A percentile compares a stretch with the other conserved stretches of the same genome.
Evolutionary conservation across 2,329 filamentous ascomycete genomes (phyloP).

Genomic region (Hirsutella minnesotensis): DNA sequence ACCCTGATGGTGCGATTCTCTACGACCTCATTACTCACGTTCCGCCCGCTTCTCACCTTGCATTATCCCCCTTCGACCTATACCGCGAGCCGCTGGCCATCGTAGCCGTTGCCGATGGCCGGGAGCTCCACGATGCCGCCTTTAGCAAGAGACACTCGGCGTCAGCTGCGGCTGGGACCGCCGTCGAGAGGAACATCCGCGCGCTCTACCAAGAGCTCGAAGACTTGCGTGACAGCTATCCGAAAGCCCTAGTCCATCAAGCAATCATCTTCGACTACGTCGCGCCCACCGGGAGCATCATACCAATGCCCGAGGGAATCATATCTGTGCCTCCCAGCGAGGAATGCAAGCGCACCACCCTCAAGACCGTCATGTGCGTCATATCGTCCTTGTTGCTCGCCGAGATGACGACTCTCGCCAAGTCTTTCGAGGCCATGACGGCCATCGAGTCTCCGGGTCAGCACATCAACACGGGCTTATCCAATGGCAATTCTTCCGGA

Average conservation of each 20-base stretch:
- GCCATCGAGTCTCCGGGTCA: constrained; percentile 67
- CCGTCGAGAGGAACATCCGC: constrained; percentile 44
- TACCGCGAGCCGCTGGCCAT: constrained; percentile 77
- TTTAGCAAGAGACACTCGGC: constrained; percentile 44
- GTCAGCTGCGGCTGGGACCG: constrained; percentile 35
- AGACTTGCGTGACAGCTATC: constrained; percentile 58
- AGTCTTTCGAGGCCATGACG: constrained; percentile 59
- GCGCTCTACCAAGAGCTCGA: constrained; percentile 56
- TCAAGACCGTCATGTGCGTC: constrained; percentile 71
- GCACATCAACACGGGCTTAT: constrained; percentile 23
- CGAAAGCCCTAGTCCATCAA: constrained; percentile 66
- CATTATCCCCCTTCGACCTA: constrained; percentile 79
- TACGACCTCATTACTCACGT: constrained; percentile 78
- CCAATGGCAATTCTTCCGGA: constrained; percentile 30
- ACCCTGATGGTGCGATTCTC: constrained; percentile 73
- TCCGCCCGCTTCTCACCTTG: constrained; percentile 66
- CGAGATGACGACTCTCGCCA: constrained; percentile 64
- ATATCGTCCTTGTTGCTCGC: constrained; percentile 62
- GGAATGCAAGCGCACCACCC: constrained; percentile 62
- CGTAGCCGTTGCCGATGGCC: constrained; percentile 74
- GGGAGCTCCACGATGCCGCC: constrained; percentile 46
- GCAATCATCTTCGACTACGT: constrained; percentile 70
- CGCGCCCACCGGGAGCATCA: constrained; percentile 30
- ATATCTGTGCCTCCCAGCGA: constrained; percentile 57
- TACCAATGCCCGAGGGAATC: constrained; percentile 55